These are phyloP conservation scores for Sambucus nigra DNA, from an alignment of 129 eudicot genomes.

Conservation along the genomic window DNA sequence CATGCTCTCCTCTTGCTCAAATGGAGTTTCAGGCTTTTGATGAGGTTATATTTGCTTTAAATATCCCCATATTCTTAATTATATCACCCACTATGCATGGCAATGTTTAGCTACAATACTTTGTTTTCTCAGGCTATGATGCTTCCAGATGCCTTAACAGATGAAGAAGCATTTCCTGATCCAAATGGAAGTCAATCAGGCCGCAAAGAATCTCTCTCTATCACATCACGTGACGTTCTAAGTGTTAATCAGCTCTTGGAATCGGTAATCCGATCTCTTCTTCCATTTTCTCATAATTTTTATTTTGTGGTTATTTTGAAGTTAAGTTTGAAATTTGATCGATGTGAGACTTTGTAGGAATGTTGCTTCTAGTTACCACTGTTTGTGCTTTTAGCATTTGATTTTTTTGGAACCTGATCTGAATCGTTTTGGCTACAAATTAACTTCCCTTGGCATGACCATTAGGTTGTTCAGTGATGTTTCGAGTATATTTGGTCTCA, in stretches of 20 bases:
- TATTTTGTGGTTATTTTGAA: background rate
- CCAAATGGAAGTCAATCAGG: conserved; percentile 53
- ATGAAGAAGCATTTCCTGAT: conserved; percentile 48
- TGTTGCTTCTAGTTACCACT: background rate
- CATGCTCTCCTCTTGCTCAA: conserved; percentile 56
- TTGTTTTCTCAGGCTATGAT: conserved; percentile 32
- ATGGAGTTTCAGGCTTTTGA: conserved; percentile 53
- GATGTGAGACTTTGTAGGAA: background rate
- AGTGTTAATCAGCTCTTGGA: conserved; percentile 78
- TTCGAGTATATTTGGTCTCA: too few relatives aligned
- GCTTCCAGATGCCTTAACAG: conserved; percentile 26
- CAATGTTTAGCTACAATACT: background rate
- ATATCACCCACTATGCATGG: background rate
- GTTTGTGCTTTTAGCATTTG: conserved; percentile 1
- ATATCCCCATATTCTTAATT: background rate
- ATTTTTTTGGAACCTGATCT: background rate
- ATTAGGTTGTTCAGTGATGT: background rate
- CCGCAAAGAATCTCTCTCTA: conserved; percentile 45
- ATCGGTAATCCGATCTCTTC: conserved; percentile 35
- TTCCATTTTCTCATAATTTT: background rate
- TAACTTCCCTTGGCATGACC: too few relatives aligned
- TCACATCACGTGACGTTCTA: conserved; percentile 56
- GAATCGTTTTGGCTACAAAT: background rate
- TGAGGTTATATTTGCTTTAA: conserved; percentile 37
- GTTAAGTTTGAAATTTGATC: background rate